phyloP scores from a whole-genome alignment of 371 early-diverging fungal genomes.

The Mucor saturninus region DNA sequence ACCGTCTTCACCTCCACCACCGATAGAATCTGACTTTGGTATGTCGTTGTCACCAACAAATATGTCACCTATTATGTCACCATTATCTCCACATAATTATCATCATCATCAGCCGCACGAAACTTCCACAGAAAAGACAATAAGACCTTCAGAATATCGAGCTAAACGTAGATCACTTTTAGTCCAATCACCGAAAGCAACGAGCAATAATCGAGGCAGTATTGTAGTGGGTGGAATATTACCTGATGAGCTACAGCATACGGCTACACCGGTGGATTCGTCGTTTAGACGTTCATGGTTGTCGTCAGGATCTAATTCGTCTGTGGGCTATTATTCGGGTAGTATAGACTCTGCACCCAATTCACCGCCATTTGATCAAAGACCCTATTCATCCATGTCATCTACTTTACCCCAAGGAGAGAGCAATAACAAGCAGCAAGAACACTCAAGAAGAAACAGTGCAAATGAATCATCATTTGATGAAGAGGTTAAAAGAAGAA shows the following conservation, averaged over 20 bases:
- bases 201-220: slow-evolving; percentile 8
- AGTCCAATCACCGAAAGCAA: slow-evolving; percentile 32
- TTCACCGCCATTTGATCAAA: slow-evolving; percentile 22
- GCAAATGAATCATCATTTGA: slow-evolving; percentile 14
- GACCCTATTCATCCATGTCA: neutral
- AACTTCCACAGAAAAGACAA: slow-evolving; percentile 24
- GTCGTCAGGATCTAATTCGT: slow-evolving; percentile 24
- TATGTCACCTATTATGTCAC: neutral
- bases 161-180: slow-evolving; percentile 54
- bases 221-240: slow-evolving; percentile 30
- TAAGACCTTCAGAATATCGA: slow-evolving; percentile 51
- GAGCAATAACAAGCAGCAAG: neutral
- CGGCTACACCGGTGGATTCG: neutral
- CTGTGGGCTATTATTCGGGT: slow-evolving; percentile 19
- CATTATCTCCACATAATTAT: neutral
- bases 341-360: slow-evolving; percentile 23
- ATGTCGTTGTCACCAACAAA: neutral
- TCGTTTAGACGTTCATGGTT: slow-evolving; percentile 26
- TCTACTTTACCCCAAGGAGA: slow-evolving; percentile 9
- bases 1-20: neutral
- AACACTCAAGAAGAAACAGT: slow-evolving; percentile 10
- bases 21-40: neutral
- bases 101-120: neutral
- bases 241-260: slow-evolving; percentile 21
- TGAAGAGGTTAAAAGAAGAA: slow-evolving; percentile 9